These are phyloP conservation scores for Lentinus tigrinus DNA, from an alignment of 768 basidiomycete species.

Conservation along the genomic window DNA sequence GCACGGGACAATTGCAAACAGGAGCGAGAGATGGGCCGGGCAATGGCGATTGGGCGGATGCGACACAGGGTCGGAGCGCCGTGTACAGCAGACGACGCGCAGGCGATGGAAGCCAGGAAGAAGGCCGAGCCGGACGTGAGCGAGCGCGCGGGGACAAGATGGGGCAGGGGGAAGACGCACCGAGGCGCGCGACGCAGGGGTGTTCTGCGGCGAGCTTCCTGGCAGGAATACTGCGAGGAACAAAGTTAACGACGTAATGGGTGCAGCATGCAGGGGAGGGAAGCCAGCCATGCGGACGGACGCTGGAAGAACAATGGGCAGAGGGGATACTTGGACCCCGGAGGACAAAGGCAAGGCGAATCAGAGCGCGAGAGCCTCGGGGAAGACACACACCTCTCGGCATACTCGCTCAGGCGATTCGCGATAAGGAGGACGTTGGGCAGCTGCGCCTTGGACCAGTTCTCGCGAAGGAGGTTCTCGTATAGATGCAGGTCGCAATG, in stretches of 20 bases:
- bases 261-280: not conserved
- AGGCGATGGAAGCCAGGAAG: not conserved
- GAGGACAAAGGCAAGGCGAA: slow-evolving; percentile 7
- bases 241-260: slow-evolving; percentile 7
- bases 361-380: not conserved
- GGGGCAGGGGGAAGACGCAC: slow-evolving; percentile 37
- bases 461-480: slow-evolving; percentile 60
- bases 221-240: slow-evolving; percentile 45
- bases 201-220: slow-evolving; percentile 48
- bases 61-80: not conserved
- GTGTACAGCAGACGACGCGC: not conserved
- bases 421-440: slow-evolving; percentile 56
- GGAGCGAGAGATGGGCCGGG: not conserved
- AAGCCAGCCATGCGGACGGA: slow-evolving; percentile 5
- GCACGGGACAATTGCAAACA: not conserved
- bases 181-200: slow-evolving; percentile 53
- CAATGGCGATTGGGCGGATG: slow-evolving; percentile 2
- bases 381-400: slow-evolving; percentile 52
- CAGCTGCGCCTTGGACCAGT: slow-evolving; percentile 52
- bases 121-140: not conserved
- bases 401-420: slow-evolving; percentile 65
- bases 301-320: slow-evolving; percentile 11
- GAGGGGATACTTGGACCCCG: not conserved
- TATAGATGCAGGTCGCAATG: slow-evolving; percentile 76
- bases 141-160: slow-evolving; percentile 9